A percentile compares a stretch with the other conserved stretches of the same genome.
These are phyloP conservation scores for Xylariaceae sp. DNA, from an alignment of 2,329 filamentous ascomycete species.

Conservation along the genomic window DNA sequence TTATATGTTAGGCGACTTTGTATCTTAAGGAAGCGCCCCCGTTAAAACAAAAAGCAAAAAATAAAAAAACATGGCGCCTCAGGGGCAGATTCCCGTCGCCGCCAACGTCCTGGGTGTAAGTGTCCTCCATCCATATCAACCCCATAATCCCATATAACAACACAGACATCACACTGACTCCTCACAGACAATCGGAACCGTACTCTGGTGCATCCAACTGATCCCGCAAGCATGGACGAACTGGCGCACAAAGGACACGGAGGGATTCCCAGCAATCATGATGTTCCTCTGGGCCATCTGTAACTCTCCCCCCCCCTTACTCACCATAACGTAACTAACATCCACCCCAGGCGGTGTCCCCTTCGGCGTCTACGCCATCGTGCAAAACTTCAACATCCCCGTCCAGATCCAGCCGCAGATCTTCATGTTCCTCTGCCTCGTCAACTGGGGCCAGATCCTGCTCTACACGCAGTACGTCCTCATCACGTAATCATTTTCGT, in stretches of 20 bases:
- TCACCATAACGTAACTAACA: background rate
- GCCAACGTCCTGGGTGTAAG: conserved; percentile 39
- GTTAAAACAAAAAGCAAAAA: too few species aligned
- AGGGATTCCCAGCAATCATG: conserved; percentile 56
- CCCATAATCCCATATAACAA: too few species aligned
- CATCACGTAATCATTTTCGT: background rate
- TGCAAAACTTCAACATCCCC: conserved; percentile 40
- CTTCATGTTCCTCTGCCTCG: conserved; percentile 37
- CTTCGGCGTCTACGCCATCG: conserved; percentile 37
- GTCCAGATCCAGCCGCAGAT: conserved; percentile 40
- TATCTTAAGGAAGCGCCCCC: background rate
- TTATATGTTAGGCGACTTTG: background rate
- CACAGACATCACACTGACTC: too few species aligned
- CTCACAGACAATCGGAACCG: conserved; percentile 31
- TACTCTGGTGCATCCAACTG: conserved; percentile 40
- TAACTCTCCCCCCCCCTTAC: conserved; percentile 24
- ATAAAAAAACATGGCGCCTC: conserved; percentile 25
- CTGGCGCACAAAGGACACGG: conserved; percentile 55
- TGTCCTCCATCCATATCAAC: conserved; percentile 5
- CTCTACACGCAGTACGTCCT: conserved; percentile 31
- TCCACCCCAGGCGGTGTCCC: conserved; percentile 34
- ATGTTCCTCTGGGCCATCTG: conserved; percentile 60
- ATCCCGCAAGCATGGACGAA: conserved; percentile 53
- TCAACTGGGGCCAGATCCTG: conserved; percentile 37
- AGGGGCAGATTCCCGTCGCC: conserved; percentile 30